Base-by-base conservation (phyloP, 495 filamentous ascomycete species). In the Parmelia sp. region DNA sequence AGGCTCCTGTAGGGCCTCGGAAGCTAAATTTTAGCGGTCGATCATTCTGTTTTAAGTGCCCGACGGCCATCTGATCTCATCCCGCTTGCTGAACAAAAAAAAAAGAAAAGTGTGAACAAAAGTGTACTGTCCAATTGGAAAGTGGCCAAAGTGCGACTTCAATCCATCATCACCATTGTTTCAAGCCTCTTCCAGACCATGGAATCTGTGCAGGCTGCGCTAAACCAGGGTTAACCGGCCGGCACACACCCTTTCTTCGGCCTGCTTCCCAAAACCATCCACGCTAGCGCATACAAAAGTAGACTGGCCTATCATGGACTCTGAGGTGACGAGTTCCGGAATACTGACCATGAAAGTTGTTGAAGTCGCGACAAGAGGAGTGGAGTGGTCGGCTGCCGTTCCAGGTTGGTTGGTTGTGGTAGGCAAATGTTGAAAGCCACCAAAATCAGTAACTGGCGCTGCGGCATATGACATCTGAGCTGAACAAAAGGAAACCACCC, bases 201-300 rank as follows among this genome's bases (percentile, higher is more conserved):
- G 21, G 3, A 3, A 2, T 5, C 2, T n/a, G 42, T n/a, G 39
- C 39, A 15, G 39, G 9, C 2, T 45, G 6, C 15, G 3, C 42
- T 9, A n/a, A 45, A 45, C 7, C 42, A 23, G 21, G 42, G 42
- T 3, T 29, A 23, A 35, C 23, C 31, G 56, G 33, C 27, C 61
- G 14, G 57, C 57, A 5, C 27, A 39, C 44, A 9, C 36, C 31
- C 39, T 40, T 7, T 27, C 2, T 3, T 23, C 31, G 44, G 12
- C 40, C 35, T 7, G 31, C 47, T 27, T 27, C 25, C 47, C 17
- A 27, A 36, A 25, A 21, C 11, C 60, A 27, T 62, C 4, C 4
- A 66, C 40, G 44, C 33, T 36, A 17, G 29, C 27, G 60, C 53
- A 39, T 12, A 67, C 65, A 67, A 64, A 67, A 67, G 65, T 60